These are phyloP conservation scores for Tuber borchii DNA, from an alignment of 495 filamentous ascomycete genomes.

Conservation along the genomic window DNA sequence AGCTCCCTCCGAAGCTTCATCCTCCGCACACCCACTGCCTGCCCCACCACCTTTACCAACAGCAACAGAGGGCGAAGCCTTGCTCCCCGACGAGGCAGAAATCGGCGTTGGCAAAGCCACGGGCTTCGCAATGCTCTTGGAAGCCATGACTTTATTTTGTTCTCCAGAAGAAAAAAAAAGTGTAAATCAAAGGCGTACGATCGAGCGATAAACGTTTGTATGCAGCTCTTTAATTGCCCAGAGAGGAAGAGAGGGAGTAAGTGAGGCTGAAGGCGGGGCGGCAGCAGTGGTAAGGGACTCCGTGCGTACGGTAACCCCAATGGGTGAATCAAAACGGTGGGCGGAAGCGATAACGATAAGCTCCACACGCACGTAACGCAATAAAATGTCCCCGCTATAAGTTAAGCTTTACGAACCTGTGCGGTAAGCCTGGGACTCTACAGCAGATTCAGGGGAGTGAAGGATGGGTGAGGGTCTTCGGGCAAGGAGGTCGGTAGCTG, in stretches of 20 bases:
- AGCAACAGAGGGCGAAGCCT: slow-evolving; percentile 3
- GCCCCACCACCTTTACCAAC: slow-evolving; percentile 2
- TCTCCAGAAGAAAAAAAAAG: slow-evolving; percentile 7
- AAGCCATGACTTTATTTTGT: slow-evolving; percentile 19
- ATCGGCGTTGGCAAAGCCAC: slow-evolving; percentile 34
- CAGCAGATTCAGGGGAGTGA: background rate
- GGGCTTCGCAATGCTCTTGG: slow-evolving; percentile 18
- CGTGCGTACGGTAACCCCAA: background rate
- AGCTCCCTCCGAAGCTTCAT: slow-evolving; percentile 18
- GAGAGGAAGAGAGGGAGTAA: slow-evolving; percentile 15
- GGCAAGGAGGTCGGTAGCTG: background rate
- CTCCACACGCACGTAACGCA: slow-evolving; percentile 12
- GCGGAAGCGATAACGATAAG: slow-evolving; percentile 30
- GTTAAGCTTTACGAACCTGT: background rate
- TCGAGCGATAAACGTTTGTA: background rate
- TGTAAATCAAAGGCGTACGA: background rate
- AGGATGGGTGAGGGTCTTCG: background rate
- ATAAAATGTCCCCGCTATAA: slow-evolving; percentile 1
- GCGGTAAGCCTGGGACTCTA: background rate
- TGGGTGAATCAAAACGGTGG: background rate
- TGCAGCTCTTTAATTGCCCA: background rate
- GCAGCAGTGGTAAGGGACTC: background rate
- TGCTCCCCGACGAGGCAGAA: slow-evolving; percentile 17
- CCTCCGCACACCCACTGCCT: slow-evolving; percentile 8
- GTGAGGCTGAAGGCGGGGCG: slow-evolving; percentile 1